Evolutionary conservation across 2,329 filamentous ascomycete species (phyloP), one percentile per base, ranked within the genome.

Genomic region (Rosellinia necatrix): DNA sequence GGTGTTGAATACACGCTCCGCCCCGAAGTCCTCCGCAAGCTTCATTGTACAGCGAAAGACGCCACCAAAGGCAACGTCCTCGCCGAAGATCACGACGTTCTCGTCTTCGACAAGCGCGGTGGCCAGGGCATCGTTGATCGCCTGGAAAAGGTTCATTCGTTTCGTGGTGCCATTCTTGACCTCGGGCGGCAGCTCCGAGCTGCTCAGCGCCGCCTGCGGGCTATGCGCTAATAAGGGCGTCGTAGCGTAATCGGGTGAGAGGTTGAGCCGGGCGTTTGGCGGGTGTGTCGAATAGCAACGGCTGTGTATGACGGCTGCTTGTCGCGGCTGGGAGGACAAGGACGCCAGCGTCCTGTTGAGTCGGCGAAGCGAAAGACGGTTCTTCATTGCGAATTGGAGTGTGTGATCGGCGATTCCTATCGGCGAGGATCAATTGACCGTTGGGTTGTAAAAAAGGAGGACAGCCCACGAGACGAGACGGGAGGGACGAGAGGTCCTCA

Each of bases 11-110:
- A 99, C 92, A 54, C 94, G 82, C 55, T 94, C 89, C 2, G 85
- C 82, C 7, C 94, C 94, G 71, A 94, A 96, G 53, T 91, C 91
- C 60, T 92, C 89, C 27, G 91, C 86, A 13, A 99, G 81, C 66
- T 92, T 91, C 86, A 94, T 93, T 27, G 91, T 93, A 75, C 92
- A 97, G 53, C 94, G 84, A 70, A 99, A 99, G 13, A 99, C 94
- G 50, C 94, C 94, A 37, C 94, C 94, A 62, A 99, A 99, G 12
- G 94, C 91, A 6, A 99, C 92, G 70, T 99, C 94, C 74, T 99
- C 94, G 37, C 94, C 94, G 68, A 99, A 99, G 8, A 99, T 81
- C 53, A 97, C 78, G 19, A 96, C 91, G 15, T 88, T 86, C 62
- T 96, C 91, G 66, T 97, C 92, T 30, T 88, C 84, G 13, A 88